A percentile compares a stretch with the other conserved stretches of the same genome.
Evolutionary conservation across 2,329 filamentous ascomycete species (phyloP).

Genomic region (Aspergillus thermomutatus): DNA sequence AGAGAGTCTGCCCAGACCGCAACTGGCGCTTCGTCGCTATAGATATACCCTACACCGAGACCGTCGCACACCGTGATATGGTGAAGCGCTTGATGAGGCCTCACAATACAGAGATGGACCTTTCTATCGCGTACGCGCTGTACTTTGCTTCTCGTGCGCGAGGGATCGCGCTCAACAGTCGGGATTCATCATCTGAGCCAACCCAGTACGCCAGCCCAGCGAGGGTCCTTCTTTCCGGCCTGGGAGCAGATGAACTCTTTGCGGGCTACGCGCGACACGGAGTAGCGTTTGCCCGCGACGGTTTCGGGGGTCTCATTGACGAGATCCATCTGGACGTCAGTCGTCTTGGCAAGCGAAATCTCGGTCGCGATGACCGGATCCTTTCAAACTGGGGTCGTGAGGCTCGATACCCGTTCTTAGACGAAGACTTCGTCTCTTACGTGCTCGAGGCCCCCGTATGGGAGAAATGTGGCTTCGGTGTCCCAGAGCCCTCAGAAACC

Average conservation of each 20-base stretch:
- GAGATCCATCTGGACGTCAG: constrained; percentile 83
- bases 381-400: constrained; percentile 88
- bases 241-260: constrained; percentile 95
- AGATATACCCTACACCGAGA: constrained; percentile 77
- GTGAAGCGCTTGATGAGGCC: constrained; percentile 80
- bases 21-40: constrained; percentile 77
- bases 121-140: constrained; percentile 89
- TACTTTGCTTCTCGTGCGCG: constrained; percentile 85
- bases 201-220: constrained; percentile 64
- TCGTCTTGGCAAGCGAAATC: constrained; percentile 85
- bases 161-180: constrained; percentile 46
- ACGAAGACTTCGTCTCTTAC: constrained; percentile 81
- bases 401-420: constrained; percentile 84
- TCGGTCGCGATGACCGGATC: constrained; percentile 88
- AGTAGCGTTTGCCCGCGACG: constrained; percentile 66
- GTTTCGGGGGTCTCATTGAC: constrained; percentile 69
- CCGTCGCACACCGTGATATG: constrained; percentile 62
- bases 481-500: constrained; percentile 25
- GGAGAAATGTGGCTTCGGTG: constrained; percentile 86
- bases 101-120: constrained; percentile 97
- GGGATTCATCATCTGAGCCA: constrained; percentile 11
- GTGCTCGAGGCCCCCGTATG: constrained; percentile 70
- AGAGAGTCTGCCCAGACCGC: constrained; percentile 64
- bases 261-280: constrained; percentile 86
- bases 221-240: constrained; percentile 81